Base-by-base conservation (phyloP, 331 rosid genomes). In the Spiraea crenata region DNA sequence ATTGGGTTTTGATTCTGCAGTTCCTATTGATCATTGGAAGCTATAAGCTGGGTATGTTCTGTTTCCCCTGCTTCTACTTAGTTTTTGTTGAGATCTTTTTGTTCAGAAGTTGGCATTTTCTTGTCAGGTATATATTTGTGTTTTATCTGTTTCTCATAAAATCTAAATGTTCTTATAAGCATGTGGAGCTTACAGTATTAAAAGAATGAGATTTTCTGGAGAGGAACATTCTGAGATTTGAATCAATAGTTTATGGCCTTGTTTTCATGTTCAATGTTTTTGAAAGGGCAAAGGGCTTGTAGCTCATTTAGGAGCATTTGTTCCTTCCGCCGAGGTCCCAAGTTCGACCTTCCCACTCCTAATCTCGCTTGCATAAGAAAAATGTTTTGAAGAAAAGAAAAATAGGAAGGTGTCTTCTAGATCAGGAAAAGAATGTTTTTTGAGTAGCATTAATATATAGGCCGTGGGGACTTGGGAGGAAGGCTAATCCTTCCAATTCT, bases 1-100 rank as follows among this genome's bases (percentile, higher is more conserved):
- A 76, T 7, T 82, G 90, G 83, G 68, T 77, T 82, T 81, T 82
- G 60, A 65, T 77, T 82, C 78, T 82, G 61, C 79, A 75, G 40
- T 73, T 70, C 75, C 20, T 92, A 25, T 34, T 82, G 72, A 69
- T 84, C 56, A 47, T 86, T 71, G 71, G 83, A 73, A 75, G 77
- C 78, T 77, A 46, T 60, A 25, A 25, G 31, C 76, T 88, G 74
- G 89, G 98, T 92, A 85, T 77, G 85, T 20, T 65, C 65, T 70
- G 31, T 42, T 3, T 58, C 54, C 14, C 69, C 54, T 69, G 11
- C 46, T 61, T 67, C 61, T 55, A 39, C 3, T 49, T 54, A 42
- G 17, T 79, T 37, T 47, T 5, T n/a, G 12, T 25, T 34, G 46
- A 66, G 12, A 7, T 37, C 54, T 68, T 69, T 15, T 60, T 69